Conservation (phyloP, 306 rosid species). For the Bauhinia variegata region DNA sequence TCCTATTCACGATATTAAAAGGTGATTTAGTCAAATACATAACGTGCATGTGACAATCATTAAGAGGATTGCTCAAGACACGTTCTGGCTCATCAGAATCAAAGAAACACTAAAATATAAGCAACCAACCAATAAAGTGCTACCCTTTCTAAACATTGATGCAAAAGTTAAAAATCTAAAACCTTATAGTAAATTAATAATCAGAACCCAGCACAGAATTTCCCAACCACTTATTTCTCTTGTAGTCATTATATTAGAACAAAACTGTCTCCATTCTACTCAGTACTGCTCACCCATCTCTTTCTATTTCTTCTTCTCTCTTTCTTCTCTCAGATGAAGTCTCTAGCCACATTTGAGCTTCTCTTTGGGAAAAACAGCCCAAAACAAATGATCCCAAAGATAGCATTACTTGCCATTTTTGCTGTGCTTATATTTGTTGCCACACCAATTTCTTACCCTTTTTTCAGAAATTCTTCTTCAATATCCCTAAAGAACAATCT, state of each 20-base stretch:
- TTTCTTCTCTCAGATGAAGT: slow-evolving; percentile 54
- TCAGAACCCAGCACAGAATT: no score
- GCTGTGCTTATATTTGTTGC: slow-evolving; percentile 53
- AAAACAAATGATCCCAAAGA: slow-evolving; percentile 53
- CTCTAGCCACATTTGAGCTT: slow-evolving; percentile 48
- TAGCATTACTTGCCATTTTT: slow-evolving; percentile 49
- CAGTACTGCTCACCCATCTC: not conserved
- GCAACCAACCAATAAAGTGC: not conserved
- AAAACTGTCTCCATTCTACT: slow-evolving; percentile 22
- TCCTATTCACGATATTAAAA: no score
- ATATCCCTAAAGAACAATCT: slow-evolving; percentile 22
- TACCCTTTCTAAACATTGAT: not conserved
- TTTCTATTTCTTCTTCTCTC: slow-evolving; percentile 23
- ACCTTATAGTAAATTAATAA: no score
- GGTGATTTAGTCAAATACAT: no score
- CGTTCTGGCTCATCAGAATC: no score
- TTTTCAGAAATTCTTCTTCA: slow-evolving; percentile 47
- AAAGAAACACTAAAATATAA: no score
- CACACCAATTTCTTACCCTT: slow-evolving; percentile 55
- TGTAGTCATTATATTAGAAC: not conserved
- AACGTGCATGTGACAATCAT: no score
- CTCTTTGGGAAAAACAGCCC: slow-evolving; percentile 52
- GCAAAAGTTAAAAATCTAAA: no score
- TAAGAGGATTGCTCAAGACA: no score
- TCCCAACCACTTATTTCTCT: no score